phyloP scores from a whole-genome alignment of 2,329 filamentous ascomycete species.

The Drechslerella coelobrocha region DNA sequence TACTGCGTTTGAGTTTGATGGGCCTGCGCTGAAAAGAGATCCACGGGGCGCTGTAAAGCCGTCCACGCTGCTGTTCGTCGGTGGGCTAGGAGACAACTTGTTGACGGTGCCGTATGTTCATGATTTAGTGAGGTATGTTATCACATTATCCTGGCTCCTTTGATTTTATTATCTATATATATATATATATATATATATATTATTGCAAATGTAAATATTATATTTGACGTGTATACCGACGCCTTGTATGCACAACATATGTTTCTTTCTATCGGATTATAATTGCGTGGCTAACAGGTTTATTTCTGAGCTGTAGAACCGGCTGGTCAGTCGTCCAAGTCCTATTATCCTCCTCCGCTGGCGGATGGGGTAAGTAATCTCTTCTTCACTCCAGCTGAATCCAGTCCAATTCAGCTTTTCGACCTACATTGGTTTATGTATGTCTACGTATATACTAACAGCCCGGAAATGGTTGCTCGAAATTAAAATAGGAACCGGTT shows the following conservation, averaged over 20 bases:
- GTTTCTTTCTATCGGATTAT: neutral
- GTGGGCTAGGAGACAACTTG: constrained; percentile 73
- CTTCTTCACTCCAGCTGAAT: neutral
- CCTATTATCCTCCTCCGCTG: constrained; percentile 61
- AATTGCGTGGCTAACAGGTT: neutral
- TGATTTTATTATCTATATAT: neutral
- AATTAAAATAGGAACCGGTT: constrained; percentile 58
- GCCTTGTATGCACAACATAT: neutral
- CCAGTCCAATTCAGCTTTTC: neutral
- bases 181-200: neutral
- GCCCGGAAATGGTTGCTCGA: no score
- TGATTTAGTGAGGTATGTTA: constrained; percentile 30
- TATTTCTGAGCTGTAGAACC: constrained; percentile 18
- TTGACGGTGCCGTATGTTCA: constrained; percentile 67
- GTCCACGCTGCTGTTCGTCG: constrained; percentile 68
- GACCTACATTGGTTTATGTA: neutral
- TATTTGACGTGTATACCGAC: neutral
- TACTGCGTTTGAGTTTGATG: constrained; percentile 37
- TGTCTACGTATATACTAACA: neutral
- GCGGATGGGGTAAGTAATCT: constrained; percentile 57
- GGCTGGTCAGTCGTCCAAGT: constrained; percentile 62
- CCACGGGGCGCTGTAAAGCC: constrained; percentile 51
- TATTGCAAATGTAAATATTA: no score
- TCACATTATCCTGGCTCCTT: neutral
- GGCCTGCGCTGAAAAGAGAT: constrained; percentile 53